Base-by-base conservation (phyloP, 2,329 filamentous ascomycete species). In the Xylariaceae sp. region DNA sequence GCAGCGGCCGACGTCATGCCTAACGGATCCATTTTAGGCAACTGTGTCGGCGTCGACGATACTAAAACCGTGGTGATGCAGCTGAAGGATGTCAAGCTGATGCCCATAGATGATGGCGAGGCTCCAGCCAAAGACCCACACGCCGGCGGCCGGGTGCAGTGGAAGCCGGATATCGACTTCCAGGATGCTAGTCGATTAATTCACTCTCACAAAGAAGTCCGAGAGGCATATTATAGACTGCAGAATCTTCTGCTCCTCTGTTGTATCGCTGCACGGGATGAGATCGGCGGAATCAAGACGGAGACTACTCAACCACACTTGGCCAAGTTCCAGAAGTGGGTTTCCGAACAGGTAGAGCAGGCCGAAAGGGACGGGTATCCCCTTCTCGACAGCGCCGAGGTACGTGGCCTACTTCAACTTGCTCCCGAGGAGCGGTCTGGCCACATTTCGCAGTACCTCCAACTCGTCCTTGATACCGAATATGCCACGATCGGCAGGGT, bases 151-250 rank as follows among this genome's bases (percentile, higher is more conserved):
- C 50, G 46, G 16, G 12, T 57, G 9, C 41, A 50, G 10, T 54
- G 61, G 59, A 58, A 55, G 37, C 51, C 50, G 10, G 56, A 60
- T 20, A 55, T 63, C 20, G 51, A 58, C 32, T 54, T 54, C 43
- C 44, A 41, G 20, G 52, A 60, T 19, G 45, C 51, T 2, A n/a
- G 32, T 9, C 10, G 42, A 43, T 19, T 55, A 7, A 26, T 55
- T 3, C 51, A 52, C 32, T 16, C 7, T 12, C 32, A 37, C 14
- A 12, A 16, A 37, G 12, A 37, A 3, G 32, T 12, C n/a, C n/a
- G n/a, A 23, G 42, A 9, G 42, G 40, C 40, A 42, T 42, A 42
- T 42, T 42, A 20, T n/a, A n/a, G 40, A 20, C 40, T 44, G 10
- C 42, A 44, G 19, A 19, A 20, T 16, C 42, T 44, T 20, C 5